Conservation (phyloP, 2,329 filamentous ascomycete genomes). For the Cytospora piceicola region DNA sequence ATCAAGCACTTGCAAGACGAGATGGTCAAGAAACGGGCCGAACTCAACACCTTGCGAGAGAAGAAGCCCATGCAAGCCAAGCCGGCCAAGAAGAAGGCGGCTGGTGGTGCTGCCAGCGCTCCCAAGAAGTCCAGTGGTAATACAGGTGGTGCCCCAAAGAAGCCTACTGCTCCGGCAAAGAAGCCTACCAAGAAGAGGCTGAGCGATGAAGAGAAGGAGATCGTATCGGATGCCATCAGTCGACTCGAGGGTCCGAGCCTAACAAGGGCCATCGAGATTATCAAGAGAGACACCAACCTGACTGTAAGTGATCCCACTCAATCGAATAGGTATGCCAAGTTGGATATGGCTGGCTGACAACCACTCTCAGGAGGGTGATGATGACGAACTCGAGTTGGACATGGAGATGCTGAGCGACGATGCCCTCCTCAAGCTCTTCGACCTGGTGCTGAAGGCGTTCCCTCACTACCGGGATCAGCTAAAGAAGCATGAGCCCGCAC, state of each 20-base stretch:
- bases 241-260: constrained; percentile 79
- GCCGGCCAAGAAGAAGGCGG: constrained; percentile 57
- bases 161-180: constrained; percentile 39
- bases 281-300: constrained; percentile 81
- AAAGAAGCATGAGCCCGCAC: constrained; percentile 39
- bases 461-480: constrained; percentile 42
- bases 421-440: constrained; percentile 58
- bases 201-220: constrained; percentile 82
- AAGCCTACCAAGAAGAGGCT: constrained; percentile 61
- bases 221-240: constrained; percentile 85
- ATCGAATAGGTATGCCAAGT: neutral
- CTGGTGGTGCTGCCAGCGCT: constrained; percentile 32
- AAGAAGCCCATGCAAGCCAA: constrained; percentile 59
- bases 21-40: constrained; percentile 72
- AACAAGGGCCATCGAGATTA: constrained; percentile 81
- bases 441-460: constrained; percentile 47
- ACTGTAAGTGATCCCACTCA: constrained; percentile 56
- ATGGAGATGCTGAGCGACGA: constrained; percentile 61
- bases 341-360: constrained; percentile 36
- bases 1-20: constrained; percentile 70
- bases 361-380: constrained; percentile 56
- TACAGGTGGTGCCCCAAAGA: constrained; percentile 41
- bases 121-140: constrained; percentile 49
- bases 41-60: constrained; percentile 61
- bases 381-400: constrained; percentile 63